Percentiles rank a stretch among this genome's conserved stretches.
Evolutionary conservation across 257 asterid genomes (phyloP).

Genomic region (Anisodus tanguticus): DNA sequence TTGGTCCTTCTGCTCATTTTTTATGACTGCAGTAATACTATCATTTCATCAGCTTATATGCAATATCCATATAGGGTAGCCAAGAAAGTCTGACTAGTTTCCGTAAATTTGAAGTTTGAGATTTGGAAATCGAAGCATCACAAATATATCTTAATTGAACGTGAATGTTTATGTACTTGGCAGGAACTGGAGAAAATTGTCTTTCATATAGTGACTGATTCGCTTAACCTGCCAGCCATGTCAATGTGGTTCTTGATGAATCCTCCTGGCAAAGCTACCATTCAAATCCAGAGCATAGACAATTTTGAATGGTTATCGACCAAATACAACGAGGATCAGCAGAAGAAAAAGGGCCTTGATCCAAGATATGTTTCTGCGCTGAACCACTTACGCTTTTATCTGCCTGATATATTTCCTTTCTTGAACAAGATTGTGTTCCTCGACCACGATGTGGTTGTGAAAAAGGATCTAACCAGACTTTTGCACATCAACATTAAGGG

Average conservation of each 20-base stretch:
- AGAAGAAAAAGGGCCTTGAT: conserved; percentile 65
- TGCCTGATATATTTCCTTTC: conserved; percentile 85
- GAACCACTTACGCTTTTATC: conserved; percentile 87
- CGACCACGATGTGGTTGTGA: conserved; percentile 96
- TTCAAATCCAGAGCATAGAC: conserved; percentile 71
- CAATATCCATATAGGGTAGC: too few relatives aligned
- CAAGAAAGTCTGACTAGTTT: too few relatives aligned
- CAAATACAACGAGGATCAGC: conserved; percentile 55
- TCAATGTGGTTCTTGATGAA: conserved; percentile 91
- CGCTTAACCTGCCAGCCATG: conserved; percentile 79
- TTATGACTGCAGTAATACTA: background rate
- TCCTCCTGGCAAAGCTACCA: conserved; percentile 76
- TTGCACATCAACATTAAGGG: conserved; percentile 74
- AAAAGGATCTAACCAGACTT: conserved; percentile 75
- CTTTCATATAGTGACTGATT: conserved; percentile 84
- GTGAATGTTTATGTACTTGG: conserved; percentile 36
- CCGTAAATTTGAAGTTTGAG: background rate
- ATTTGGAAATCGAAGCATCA: background rate
- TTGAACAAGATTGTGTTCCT: conserved; percentile 78
- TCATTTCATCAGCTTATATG: too few relatives aligned
- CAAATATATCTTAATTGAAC: background rate
- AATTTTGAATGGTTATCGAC: conserved; percentile 59
- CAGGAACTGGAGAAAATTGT: conserved; percentile 82
- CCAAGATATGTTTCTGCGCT: conserved; percentile 71
- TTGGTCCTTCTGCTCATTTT: background rate